Evolutionary conservation across 1,284 basidiomycete species (phyloP).

Genomic region (Veloboletus limbatus): DNA sequence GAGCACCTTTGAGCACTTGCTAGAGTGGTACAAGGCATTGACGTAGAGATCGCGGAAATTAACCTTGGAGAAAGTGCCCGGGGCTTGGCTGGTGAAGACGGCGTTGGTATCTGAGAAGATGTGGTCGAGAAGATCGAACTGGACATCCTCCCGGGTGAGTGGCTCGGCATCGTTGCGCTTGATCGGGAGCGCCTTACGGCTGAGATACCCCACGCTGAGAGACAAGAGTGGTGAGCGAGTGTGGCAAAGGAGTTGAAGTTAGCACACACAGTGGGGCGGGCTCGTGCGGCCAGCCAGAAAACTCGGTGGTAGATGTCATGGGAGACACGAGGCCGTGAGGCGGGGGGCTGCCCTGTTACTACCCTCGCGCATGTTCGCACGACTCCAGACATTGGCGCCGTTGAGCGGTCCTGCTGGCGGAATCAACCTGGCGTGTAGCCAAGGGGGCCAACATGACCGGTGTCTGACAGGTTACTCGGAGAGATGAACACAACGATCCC

Average conservation of each 20-base stretch:
- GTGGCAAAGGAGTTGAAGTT: slow-evolving; percentile 5
- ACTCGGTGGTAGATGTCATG: slow-evolving; percentile 45
- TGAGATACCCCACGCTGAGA: slow-evolving; percentile 61
- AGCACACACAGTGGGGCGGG: slow-evolving; percentile 39
- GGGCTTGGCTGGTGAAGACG: slow-evolving; percentile 68
- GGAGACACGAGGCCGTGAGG: slow-evolving; percentile 39
- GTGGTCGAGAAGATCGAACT: slow-evolving; percentile 78
- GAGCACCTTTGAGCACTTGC: slow-evolving; percentile 83
- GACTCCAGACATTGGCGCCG: slow-evolving; percentile 23
- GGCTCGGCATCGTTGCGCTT: slow-evolving; percentile 77
- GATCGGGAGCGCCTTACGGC: slow-evolving; percentile 71
- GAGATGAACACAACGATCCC: slow-evolving; percentile 8
- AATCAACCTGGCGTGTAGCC: slow-evolving; percentile 1
- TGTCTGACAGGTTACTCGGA: slow-evolving; percentile 6
- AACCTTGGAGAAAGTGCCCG: slow-evolving; percentile 49
- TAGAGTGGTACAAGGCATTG: slow-evolving; percentile 73
- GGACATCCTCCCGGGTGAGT: slow-evolving; percentile 76
- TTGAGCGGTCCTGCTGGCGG: slow-evolving; percentile 7
- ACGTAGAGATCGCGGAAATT: slow-evolving; percentile 86
- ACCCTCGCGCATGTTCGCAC: slow-evolving; percentile 28
- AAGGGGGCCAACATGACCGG: slow-evolving; percentile 4
- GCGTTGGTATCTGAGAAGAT: slow-evolving; percentile 70
- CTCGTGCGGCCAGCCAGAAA: slow-evolving; percentile 44
- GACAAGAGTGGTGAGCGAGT: slow-evolving; percentile 18
- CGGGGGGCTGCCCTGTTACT: slow-evolving; percentile 31